Percentiles rank a stretch among this genome's conserved stretches.
These are phyloP conservation scores for Sordaria brevicollis DNA, from an alignment of 495 filamentous ascomycete genomes.

Conservation along the genomic window DNA sequence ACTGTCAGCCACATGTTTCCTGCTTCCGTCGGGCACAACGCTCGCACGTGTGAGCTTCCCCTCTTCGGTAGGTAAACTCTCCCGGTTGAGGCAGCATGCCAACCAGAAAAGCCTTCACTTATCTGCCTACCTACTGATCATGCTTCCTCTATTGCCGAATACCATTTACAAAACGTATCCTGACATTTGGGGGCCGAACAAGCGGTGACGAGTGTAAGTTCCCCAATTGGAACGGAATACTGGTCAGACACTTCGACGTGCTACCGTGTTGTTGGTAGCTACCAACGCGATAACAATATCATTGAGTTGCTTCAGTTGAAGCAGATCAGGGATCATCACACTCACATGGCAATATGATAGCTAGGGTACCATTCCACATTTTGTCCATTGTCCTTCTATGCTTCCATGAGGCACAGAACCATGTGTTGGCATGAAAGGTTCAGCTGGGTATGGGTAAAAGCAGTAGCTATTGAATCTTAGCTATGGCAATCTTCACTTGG, in stretches of 20 bases:
- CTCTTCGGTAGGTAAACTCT: not conserved
- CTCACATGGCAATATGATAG: no score
- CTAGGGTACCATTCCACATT: no score
- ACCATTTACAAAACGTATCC: not conserved
- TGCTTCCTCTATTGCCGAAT: not conserved
- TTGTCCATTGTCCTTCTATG: not conserved
- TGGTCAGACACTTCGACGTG: not conserved
- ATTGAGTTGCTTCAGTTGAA: no score
- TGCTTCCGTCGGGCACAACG: not conserved
- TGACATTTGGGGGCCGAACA: not conserved
- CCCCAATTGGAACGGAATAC: no score
- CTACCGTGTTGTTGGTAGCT: not conserved
- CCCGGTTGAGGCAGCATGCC: not conserved
- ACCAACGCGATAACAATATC: not conserved
- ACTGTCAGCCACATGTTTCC: not conserved
- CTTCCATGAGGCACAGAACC: not conserved
- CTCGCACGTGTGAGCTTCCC: not conserved
- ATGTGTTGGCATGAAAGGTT: not conserved
- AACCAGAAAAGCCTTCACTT: not conserved
- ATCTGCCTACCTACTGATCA: no score
- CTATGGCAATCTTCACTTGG: not conserved
- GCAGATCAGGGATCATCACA: not conserved
- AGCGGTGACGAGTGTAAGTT: not conserved
- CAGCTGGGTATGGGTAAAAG: not conserved
- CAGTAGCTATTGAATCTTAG: not conserved